Percentiles rank a stretch among this genome's conserved stretches.
phyloP scores from a whole-genome alignment of 768 basidiomycete genomes.

The Punctularia strigosozonata region DNA sequence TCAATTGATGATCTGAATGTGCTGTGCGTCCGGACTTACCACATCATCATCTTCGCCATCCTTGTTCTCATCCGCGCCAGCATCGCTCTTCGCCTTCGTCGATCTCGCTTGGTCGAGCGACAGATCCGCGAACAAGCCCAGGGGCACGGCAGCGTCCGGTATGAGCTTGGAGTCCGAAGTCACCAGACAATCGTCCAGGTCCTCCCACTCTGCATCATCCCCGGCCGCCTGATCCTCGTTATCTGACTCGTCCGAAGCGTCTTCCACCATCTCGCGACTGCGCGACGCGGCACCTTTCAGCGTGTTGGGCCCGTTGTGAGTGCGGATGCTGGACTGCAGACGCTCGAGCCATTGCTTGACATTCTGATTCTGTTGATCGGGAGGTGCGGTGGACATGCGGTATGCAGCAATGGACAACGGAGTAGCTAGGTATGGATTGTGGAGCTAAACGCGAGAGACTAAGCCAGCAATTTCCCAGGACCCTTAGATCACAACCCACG shows the following conservation, averaged over 20 bases:
- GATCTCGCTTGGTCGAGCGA: slow-evolving; percentile 43
- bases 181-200: slow-evolving; percentile 15
- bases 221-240: slow-evolving; percentile 19
- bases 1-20: background rate
- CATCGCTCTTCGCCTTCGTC: slow-evolving; percentile 25
- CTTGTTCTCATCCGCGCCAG: slow-evolving; percentile 14
- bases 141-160: slow-evolving; percentile 62
- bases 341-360: slow-evolving; percentile 71
- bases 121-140: slow-evolving; percentile 65
- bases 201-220: slow-evolving; percentile 21
- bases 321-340: slow-evolving; percentile 47
- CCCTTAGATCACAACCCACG: slow-evolving; percentile 7
- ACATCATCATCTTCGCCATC: slow-evolving; percentile 35
- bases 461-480: background rate
- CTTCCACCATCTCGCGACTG: slow-evolving; percentile 11
- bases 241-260: slow-evolving; percentile 36
- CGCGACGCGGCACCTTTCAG: slow-evolving; percentile 21
- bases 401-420: slow-evolving; percentile 73
- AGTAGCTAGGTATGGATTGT: slow-evolving; percentile 72
- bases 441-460: slow-evolving; percentile 32
- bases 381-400: slow-evolving; percentile 65
- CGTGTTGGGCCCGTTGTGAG: slow-evolving; percentile 31
- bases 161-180: too few relatives aligned
- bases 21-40: slow-evolving; percentile 24
- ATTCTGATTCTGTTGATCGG: slow-evolving; percentile 55